phyloP scores from a whole-genome alignment of 129 eudicot genomes.

The Pseudognaphalium luteoalbum region DNA sequence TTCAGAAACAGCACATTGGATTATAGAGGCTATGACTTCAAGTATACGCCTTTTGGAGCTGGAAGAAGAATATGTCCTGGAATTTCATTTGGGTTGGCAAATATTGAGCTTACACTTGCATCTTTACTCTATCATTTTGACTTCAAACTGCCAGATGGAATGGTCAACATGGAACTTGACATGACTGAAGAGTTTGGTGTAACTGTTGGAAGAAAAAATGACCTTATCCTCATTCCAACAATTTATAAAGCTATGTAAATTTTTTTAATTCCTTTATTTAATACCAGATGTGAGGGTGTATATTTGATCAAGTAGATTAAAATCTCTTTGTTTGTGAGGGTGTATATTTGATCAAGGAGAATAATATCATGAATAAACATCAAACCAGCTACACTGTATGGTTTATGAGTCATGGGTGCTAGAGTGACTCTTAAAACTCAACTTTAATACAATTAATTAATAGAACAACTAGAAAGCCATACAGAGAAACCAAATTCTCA shows the following conservation, averaged over 20 bases:
- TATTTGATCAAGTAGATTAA: too few relatives aligned
- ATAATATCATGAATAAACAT: too few relatives aligned
- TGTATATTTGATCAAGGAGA: too few relatives aligned
- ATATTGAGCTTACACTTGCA: slow-evolving; percentile 22
- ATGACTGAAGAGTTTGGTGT: slow-evolving; percentile 44
- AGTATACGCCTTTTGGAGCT: slow-evolving; percentile 26
- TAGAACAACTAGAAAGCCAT: too few relatives aligned
- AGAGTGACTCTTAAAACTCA: not conserved
- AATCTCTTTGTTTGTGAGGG: too few relatives aligned
- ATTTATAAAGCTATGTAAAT: not conserved
- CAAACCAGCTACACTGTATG: too few relatives aligned
- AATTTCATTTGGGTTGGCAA: slow-evolving; percentile 17
- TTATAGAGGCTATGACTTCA: slow-evolving; percentile 20
- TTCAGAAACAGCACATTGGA: slow-evolving; percentile 21
- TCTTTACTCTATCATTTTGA: slow-evolving; percentile 42
- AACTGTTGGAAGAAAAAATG: slow-evolving; percentile 36
- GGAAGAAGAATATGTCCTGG: slow-evolving; percentile 33
- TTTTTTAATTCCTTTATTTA: not conserved
- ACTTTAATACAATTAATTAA: too few relatives aligned
- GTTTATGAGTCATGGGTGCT: too few relatives aligned
- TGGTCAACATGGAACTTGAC: slow-evolving; percentile 29
- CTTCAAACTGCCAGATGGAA: slow-evolving; percentile 44
- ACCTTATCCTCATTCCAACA: slow-evolving; percentile 39
- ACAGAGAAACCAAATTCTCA: too few relatives aligned
- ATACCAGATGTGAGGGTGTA: not conserved